Base-by-base conservation (phyloP, 139 green algal species). In the Micractinium conductrix region DNA sequence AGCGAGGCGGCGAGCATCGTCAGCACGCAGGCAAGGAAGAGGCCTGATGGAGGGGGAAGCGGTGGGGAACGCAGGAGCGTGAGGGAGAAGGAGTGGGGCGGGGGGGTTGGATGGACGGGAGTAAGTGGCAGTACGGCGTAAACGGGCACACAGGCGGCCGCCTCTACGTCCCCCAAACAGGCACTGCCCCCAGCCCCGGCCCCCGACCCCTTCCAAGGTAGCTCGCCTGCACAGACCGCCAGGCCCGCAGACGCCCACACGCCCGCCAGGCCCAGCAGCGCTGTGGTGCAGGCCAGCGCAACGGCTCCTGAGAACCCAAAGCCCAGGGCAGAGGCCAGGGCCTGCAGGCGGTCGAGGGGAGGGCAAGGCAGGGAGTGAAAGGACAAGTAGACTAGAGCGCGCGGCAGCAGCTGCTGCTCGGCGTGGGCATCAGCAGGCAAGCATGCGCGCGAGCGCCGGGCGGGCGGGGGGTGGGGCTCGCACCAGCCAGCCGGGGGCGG, bases 401-500 rank as follows among this genome's bases (percentile, higher is more conserved):
- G 37, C 68, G 26, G 12, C 42, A 21, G 70, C 70, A 55, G 38
- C 40, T 22, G 38, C 70, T 55, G 70, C 1, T 6, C 22, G 35
- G 6, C 12, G 70, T 6, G 21, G 40, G 2, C 1, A 19, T 16
- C 72, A 55, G 69, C 37, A 30, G 8, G 21, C 38, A 37, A 19
- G 44, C 43, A 43, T 35, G n/a, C 30, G 6, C 35, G 24, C 68
- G n/a, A 22, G 6, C 16, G 21, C 9, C 16, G 16, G 16, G 35
- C 8, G 7, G 7, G n/a, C n/a, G n/a, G 0, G 9, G 9, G 55
- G 9, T 0, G 0, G 12, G 10, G 22, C 45, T 37, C 81, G n/a
- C 53, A 81, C 81, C 74, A 88, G 65, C 85, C 85, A 88, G 67
- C 85, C 85, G 14, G 42, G 68, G 10, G 26, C 14, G 2, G 76